Evolutionary conservation across 2,329 filamentous ascomycete species (phyloP).

Genomic region (Neopestalotiopsis rosae): DNA sequence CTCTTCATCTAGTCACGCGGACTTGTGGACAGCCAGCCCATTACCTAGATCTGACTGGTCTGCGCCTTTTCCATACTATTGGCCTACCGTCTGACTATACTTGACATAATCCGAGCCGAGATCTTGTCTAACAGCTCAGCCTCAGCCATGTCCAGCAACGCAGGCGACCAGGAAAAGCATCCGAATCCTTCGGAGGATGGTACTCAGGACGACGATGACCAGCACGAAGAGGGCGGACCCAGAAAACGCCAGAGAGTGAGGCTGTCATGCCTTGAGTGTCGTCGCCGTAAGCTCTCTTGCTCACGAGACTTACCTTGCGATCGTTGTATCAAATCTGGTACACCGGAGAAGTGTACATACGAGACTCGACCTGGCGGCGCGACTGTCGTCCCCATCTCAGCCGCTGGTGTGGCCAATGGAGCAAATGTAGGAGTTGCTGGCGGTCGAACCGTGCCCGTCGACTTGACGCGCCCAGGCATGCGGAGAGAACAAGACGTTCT

Average conservation of each 20-base stretch:
- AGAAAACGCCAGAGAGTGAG: constrained; percentile 65
- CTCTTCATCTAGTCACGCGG: neutral
- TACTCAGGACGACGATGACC: constrained; percentile 33
- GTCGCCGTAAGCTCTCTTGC: constrained; percentile 65
- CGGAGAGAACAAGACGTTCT: constrained; percentile 41
- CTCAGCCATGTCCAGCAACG: constrained; percentile 8
- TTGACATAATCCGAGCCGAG: constrained; percentile 3
- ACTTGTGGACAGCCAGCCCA: neutral
- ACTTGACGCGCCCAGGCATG: constrained; percentile 33
- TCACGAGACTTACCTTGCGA: constrained; percentile 67
- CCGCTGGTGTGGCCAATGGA: neutral
- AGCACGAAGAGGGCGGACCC: constrained; percentile 37
- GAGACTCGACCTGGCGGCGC: constrained; percentile 51
- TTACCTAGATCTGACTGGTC: constrained; percentile 3
- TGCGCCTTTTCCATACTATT: neutral
- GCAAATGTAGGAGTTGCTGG: neutral
- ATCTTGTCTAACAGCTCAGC: constrained; percentile 22
- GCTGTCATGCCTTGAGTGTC: constrained; percentile 65
- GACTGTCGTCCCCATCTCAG: constrained; percentile 19
- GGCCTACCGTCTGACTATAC: neutral
- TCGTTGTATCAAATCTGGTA: constrained; percentile 66
- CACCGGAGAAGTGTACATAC: constrained; percentile 46
- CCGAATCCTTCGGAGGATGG: constrained; percentile 22
- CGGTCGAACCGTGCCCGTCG: constrained; percentile 36
- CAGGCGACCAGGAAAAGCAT: constrained; percentile 12